Base-by-base conservation (phyloP, 2,329 filamentous ascomycete genomes). In the Aspergillus sp. region DNA sequence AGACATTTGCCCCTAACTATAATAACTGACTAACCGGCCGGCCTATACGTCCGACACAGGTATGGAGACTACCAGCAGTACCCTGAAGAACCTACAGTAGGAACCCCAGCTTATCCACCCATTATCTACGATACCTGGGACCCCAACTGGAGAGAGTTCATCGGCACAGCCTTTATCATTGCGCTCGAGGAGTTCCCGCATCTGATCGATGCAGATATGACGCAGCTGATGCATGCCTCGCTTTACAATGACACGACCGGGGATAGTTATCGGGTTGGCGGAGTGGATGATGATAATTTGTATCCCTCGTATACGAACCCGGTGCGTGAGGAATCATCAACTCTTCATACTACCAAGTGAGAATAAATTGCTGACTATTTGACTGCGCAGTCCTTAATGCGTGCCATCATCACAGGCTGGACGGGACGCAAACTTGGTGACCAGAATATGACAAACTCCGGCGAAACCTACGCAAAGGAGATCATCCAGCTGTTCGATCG, bases 101-200 rank as follows among this genome's bases (percentile, higher is more conserved):
- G 85, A 17, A 81, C 78, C 2, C 56, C 73, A 2, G 71, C 75
- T 15, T 88, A 88, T 63, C 78, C 79, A 1, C 70, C 79, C 0
- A 51, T 62, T 13, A 84, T 85, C 36, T 86, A 87, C 67, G 79
- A 81, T 58, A 80, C 81, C 0, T 88, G 84, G 83, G 86, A 88
- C 64, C 85, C 85, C 1, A 88, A 89, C 62, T 88, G 86, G 86
- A 78, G 86, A 53, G 86, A 85, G 0, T 88, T 89, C 59, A 79
- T 88, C 36, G 84, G 85, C 12, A 87, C 84, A 0, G 81, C 84
- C 0, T 79, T 88, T 13, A 81, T 88, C 25, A 74, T 88, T 43
- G 82, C 82, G 25, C 76, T 87, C 21, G 86, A 88, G 67, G 85
- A 88, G 63, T 88, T 85, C 0, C 21, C 45, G 10, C 69, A 82